phyloP scores from a whole-genome alignment of 371 early-diverging fungal species.

The Circinella minor region DNA sequence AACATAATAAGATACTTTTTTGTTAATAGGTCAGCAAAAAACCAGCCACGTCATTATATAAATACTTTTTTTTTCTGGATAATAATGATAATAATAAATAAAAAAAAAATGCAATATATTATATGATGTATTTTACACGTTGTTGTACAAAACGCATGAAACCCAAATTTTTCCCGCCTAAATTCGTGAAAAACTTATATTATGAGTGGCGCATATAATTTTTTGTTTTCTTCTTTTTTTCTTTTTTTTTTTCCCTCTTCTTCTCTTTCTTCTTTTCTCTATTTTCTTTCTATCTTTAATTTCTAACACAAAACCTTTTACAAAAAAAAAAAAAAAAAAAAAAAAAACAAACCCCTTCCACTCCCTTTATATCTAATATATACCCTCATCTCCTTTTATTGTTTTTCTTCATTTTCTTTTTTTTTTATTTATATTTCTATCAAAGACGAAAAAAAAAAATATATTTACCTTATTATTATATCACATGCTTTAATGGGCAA shows the following conservation, averaged over 20 bases:
- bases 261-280: too few species aligned
- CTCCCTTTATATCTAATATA: slow-evolving; percentile 8
- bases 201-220: neutral
- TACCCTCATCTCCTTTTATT: slow-evolving; percentile 13
- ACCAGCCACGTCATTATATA: neutral
- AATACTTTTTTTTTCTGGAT: neutral
- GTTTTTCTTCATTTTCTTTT: slow-evolving; percentile 3
- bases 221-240: slow-evolving; percentile 8
- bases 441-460: neutral
- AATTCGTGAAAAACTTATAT: neutral
- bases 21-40: neutral
- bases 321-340: neutral
- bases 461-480: neutral
- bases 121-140: neutral
- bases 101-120: too few species aligned
- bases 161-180: slow-evolving; percentile 11
- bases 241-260: neutral
- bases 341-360: slow-evolving; percentile 3
- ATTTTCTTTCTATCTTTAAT: too few species aligned
- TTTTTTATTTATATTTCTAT: neutral
- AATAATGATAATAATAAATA: too few species aligned
- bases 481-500: slow-evolving; percentile 34
- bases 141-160: slow-evolving; percentile 14
- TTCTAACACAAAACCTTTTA: too few species aligned
- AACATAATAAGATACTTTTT: neutral